These are phyloP conservation scores for Lactarius evosmus DNA, from an alignment of 768 basidiomycete species.

Conservation along the genomic window DNA sequence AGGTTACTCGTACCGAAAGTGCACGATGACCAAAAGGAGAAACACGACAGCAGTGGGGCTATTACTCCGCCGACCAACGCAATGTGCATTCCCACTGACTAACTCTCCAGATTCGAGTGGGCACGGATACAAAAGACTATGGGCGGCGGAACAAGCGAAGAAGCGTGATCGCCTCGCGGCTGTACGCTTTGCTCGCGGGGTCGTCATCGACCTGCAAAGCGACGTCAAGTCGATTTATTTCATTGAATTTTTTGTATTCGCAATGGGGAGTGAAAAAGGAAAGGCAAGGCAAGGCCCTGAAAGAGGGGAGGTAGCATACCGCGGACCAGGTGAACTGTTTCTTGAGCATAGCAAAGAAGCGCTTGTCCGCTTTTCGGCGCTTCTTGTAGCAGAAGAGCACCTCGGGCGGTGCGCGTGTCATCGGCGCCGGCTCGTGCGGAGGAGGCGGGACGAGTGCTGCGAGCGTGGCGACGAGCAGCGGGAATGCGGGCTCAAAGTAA, in stretches of 20 bases:
- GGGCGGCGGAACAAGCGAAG: slow-evolving; percentile 41
- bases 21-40: neutral
- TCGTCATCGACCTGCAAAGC: slow-evolving; percentile 58
- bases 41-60: too few relatives aligned
- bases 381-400: slow-evolving; percentile 94
- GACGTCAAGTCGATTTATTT: neutral
- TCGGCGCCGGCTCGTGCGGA: slow-evolving; percentile 25
- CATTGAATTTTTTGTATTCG: neutral
- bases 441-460: slow-evolving; percentile 49
- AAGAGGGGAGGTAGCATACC: slow-evolving; percentile 38
- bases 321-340: slow-evolving; percentile 74
- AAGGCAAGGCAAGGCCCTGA: neutral
- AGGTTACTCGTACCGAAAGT: neutral
- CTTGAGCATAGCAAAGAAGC: slow-evolving; percentile 77
- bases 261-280: neutral
- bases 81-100: neutral
- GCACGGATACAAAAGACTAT: neutral
- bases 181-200: slow-evolving; percentile 54
- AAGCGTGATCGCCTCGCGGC: slow-evolving; percentile 63
- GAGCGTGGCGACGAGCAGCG: slow-evolving; percentile 79
- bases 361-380: slow-evolving; percentile 86
- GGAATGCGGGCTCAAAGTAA: slow-evolving; percentile 92
- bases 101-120: neutral
- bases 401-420: slow-evolving; percentile 42
- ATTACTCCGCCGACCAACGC: neutral